Evolutionary conservation across 345 rosid genomes (phyloP).

Genomic region (Nephelium lappaceum): DNA sequence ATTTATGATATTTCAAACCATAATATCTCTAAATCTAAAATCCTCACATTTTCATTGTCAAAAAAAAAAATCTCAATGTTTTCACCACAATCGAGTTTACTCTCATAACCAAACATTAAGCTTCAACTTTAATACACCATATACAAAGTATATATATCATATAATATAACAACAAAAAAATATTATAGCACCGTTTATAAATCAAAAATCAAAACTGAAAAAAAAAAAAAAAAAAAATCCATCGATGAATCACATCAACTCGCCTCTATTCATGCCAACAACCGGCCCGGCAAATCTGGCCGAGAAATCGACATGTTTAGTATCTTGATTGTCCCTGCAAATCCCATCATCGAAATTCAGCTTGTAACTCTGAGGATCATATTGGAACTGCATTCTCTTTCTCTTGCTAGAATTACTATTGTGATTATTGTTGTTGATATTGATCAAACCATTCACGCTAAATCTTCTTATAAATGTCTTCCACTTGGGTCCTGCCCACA

Average conservation of each 20-base stretch:
- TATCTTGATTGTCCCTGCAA: slow-evolving; percentile 16
- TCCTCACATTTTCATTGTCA: no score
- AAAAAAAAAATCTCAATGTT: no score
- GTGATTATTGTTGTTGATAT: no score
- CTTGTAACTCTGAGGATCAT: slow-evolving; percentile 66
- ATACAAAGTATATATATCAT: background rate
- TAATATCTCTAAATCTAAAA: no score
- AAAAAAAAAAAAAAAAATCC: background rate
- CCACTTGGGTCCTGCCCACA: slow-evolving; percentile 62
- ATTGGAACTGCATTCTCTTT: slow-evolving; percentile 41
- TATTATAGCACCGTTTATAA: no score
- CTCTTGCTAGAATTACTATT: slow-evolving; percentile 30
- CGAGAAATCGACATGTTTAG: slow-evolving; percentile 30
- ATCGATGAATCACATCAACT: background rate
- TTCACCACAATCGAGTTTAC: no score
- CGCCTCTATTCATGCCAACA: slow-evolving; percentile 17
- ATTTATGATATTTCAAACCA: no score
- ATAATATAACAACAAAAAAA: background rate
- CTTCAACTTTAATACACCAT: background rate
- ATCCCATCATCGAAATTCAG: slow-evolving; percentile 76
- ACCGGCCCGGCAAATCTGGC: slow-evolving; percentile 46
- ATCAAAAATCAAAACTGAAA: background rate
- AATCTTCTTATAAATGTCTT: slow-evolving; percentile 61
- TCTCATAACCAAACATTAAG: no score
- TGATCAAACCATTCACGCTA: slow-evolving; percentile 20